Evolutionary conservation across 1,284 basidiomycete species (phyloP), one percentile per base, ranked within the genome.

Genomic region (Ustilago curta): DNA sequence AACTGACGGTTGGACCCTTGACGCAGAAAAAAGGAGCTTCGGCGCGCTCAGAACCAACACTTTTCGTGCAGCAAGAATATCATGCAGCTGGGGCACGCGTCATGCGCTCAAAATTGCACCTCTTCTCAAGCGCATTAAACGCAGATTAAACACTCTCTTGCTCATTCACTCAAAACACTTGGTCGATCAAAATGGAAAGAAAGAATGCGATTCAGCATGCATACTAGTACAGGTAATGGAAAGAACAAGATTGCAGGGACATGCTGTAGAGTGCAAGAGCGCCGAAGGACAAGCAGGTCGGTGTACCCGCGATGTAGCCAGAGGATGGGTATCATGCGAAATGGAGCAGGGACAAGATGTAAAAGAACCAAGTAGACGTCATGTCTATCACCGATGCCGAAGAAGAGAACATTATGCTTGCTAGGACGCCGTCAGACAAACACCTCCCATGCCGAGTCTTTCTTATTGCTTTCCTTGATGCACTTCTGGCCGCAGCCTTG

Each of bases 401-500:
- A 37, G 14, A 37, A 16, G 35, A 16, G 35, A 5, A 37, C 6
- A 14, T 16, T 31, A 19, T 48, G 29, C 19, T 48, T 48, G 47
- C 47, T 8, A n/a, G 16, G 45, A 29, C 27, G 5, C 31, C 8
- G 1, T 57, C 35, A 74, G 18, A 61, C 66, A 32, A 61, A 74
- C 16, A 59, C 54, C 40, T 60, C 58, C 65, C 71, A 70, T 5
- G 66, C 71, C 1, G 79, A 76, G 29, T 62, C 61, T 40, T 72
- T 72, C 58, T 70, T 59, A 37, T 68, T 68, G 14, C 55, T 27
- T 45, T 80, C 77, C 21, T 76, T 79, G 49, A 60, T 59, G 59
- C 80, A 80, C 19, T 63, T 71, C 67, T 82, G 80, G 11, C 61
- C 60, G 49, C 80, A 82, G 25, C 77, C 76, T 29, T 69, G 50